phyloP scores from a whole-genome alignment of 73 alveolate species.

The Paramecium biaurelia region DNA sequence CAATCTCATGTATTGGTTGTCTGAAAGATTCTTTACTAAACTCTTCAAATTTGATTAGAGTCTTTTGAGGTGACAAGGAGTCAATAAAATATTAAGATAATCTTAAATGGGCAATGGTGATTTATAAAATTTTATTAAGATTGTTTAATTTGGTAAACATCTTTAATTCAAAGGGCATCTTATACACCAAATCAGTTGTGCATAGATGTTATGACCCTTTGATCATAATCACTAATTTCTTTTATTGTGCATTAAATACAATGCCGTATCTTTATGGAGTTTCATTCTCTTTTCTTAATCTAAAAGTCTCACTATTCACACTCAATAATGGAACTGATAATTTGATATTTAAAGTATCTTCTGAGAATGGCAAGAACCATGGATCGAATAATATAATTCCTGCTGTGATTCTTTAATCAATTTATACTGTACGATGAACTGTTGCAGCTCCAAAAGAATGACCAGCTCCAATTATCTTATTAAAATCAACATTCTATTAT shows the following conservation, averaged over 20 bases:
- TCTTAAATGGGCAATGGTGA: not conserved
- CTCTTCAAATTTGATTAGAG: not conserved
- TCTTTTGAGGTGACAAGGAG: not conserved
- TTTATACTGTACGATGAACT: not conserved
- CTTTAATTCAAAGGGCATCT: slow-evolving; percentile 21
- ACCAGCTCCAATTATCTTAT: slow-evolving; percentile 12
- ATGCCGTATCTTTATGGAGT: not conserved
- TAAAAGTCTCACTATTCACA: slow-evolving; percentile 6
- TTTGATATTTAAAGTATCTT: not conserved
- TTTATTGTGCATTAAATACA: not conserved
- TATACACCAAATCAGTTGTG: not conserved
- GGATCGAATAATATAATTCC: slow-evolving; percentile 8
- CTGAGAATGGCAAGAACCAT: slow-evolving; percentile 22
- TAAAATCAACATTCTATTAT: not conserved
- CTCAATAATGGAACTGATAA: not conserved
- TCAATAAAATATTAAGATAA: not conserved
- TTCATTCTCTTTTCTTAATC: slow-evolving; percentile 28
- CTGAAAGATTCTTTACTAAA: slow-evolving; percentile 1
- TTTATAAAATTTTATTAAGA: not conserved
- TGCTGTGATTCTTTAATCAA: not conserved
- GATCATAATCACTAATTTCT: not conserved
- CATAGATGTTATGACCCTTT: slow-evolving; percentile 42
- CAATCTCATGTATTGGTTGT: not conserved
- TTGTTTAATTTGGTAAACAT: not conserved
- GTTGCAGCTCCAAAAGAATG: slow-evolving; percentile 53